These are phyloP conservation scores for Drosera capensis DNA, from an alignment of 148 eudicot species.

Conservation along the genomic window DNA sequence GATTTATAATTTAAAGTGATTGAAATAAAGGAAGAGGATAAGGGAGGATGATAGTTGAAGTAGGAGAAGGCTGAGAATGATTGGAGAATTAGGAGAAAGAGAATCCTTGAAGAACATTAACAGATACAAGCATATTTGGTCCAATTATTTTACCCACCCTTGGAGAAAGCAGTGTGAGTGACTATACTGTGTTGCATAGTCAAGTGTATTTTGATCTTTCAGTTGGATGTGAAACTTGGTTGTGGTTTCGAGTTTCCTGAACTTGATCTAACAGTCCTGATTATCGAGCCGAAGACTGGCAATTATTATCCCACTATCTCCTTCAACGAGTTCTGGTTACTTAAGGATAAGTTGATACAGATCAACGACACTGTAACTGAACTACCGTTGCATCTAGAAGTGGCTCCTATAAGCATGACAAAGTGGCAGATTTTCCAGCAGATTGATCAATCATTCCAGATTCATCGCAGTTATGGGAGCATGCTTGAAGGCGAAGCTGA, in stretches of 20 bases:
- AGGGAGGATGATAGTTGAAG: too few relatives aligned
- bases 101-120: too few relatives aligned
- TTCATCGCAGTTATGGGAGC: slow-evolving; percentile 93
- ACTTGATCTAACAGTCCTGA: slow-evolving; percentile 49
- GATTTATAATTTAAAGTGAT: too few relatives aligned
- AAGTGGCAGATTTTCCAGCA: slow-evolving; percentile 95
- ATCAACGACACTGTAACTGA: slow-evolving; percentile 77
- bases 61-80: too few relatives aligned
- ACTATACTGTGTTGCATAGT: neutral
- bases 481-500: slow-evolving; percentile 98
- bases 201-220: neutral
- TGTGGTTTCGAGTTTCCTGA: slow-evolving; percentile 24
- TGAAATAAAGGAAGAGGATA: too few relatives aligned
- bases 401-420: slow-evolving; percentile 94
- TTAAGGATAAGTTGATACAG: slow-evolving; percentile 67
- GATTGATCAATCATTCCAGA: slow-evolving; percentile 93
- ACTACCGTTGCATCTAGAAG: slow-evolving; percentile 70
- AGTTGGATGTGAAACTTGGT: slow-evolving; percentile 1
- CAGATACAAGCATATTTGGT: too few relatives aligned
- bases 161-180: too few relatives aligned
- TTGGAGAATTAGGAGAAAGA: too few relatives aligned
- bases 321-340: slow-evolving; percentile 98
- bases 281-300: slow-evolving; percentile 67
- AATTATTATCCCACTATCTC: slow-evolving; percentile 73
- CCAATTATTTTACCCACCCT: too few relatives aligned